phyloP scores from a whole-genome alignment of 441 rosid species.

The Corymbia citriodora region DNA sequence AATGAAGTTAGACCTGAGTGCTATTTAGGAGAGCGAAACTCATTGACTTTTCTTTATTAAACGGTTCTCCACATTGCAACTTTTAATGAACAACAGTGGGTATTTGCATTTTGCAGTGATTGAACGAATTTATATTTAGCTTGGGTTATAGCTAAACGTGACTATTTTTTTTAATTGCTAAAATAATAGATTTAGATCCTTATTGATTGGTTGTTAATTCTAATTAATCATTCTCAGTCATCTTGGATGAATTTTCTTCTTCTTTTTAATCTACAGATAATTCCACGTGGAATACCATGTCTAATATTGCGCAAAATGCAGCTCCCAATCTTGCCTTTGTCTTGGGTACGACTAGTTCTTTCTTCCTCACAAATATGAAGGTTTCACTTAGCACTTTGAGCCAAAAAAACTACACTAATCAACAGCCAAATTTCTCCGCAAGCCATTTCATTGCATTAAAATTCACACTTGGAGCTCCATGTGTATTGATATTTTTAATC shows the following conservation, averaged over 20 bases:
- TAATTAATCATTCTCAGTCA: not conserved
- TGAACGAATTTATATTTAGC: not conserved
- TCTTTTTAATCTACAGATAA: not conserved
- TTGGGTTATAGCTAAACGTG: not conserved
- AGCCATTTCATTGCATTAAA: not conserved
- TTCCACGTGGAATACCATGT: not conserved
- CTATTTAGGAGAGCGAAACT: not conserved
- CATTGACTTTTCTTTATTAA: not conserved
- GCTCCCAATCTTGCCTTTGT: not conserved
- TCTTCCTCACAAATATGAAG: not conserved
- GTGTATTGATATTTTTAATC: not conserved
- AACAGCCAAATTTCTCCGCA: not conserved
- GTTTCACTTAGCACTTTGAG: not conserved
- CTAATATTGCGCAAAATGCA: rapidly evolving
- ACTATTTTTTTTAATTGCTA: not conserved
- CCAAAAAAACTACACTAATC: not conserved
- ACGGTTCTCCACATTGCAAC: not conserved
- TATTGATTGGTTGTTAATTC: not conserved
- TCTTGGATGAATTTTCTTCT: not conserved
- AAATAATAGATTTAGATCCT: not conserved
- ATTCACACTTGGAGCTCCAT: not conserved
- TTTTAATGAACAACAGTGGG: not conserved
- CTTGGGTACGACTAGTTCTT: not conserved
- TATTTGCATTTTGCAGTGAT: not conserved
- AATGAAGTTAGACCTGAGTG: not conserved